Base-by-base conservation (phyloP, 2,329 filamentous ascomycete genomes). In the Mariannaea elegans region DNA sequence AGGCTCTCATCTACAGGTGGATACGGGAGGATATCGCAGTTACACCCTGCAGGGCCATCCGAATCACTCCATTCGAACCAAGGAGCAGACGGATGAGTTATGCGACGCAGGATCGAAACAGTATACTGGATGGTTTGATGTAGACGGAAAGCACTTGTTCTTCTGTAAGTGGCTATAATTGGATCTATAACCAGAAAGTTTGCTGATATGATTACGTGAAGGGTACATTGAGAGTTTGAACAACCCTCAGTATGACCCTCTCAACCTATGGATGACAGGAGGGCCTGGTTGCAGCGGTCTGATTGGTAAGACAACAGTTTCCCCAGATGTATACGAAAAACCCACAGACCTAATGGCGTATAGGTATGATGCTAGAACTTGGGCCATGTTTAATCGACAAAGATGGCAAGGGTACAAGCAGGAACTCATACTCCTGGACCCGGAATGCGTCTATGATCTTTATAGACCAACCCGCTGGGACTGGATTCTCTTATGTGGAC, bases 401-500 rank as follows among this genome's bases (percentile, higher is more conserved):
- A 4, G 23, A 68, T 8, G 65, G 65, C 0, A 44, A 51, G 14
- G 53, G 63, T 0, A 68, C 65, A 0, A 23, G 46, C 1, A 55
- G 63, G 0, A 68, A 68, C 5, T 63, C 61, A 3, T 66, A 61
- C 14, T 65, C 61, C 0, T 68, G 65, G 65, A 66, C 65, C 2
- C 50, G 53, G 12, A 68, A 68, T 16, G 51, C 65, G 6, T 66
- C 63, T 16, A 66, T 66, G 10, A 68, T 68, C 21, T 68, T 68
- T 29, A 55, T 68, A 3, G 65, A 68, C 34, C 65, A 68, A 13
- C 65, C 65, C 24, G 65, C 63, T 2, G 54, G 65, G 1, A 62
- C 65, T 42, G 65, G 65, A 0, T 68, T 68, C 39, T 68, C 65
- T 1, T 68, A 68, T 18, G 36, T 68, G n/a, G 65, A 68, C 31